A percentile compares a stretch with the other conserved stretches of the same genome.
phyloP scores from a whole-genome alignment of 371 early-diverging fungal genomes.

The Capniomyces stellatus region DNA sequence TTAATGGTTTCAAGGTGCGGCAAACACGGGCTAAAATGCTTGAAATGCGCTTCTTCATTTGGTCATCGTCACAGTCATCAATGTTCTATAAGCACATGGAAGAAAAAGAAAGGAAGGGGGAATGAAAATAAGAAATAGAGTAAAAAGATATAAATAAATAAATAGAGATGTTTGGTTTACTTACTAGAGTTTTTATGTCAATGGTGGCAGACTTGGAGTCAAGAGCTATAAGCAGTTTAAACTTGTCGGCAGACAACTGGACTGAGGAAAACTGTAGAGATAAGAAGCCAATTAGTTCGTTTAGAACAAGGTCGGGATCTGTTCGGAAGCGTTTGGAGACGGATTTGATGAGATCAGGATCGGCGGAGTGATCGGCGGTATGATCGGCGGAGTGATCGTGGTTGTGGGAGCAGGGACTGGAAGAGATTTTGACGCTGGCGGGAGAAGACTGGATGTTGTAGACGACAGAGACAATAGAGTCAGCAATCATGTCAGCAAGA shows the following conservation, averaged over 20 bases:
- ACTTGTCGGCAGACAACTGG: neutral
- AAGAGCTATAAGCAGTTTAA: neutral
- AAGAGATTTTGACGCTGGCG: slow-evolving; percentile 61
- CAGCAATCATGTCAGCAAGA: slow-evolving; percentile 90
- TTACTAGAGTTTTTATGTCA: neutral
- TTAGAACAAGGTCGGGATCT: neutral
- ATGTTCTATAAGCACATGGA: neutral
- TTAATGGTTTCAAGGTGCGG: slow-evolving; percentile 17
- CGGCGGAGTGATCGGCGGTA: too few relatives aligned
- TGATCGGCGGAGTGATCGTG: too few relatives aligned
- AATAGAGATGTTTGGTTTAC: too few relatives aligned
- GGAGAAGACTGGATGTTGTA: slow-evolving; percentile 72
- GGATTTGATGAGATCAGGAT: too few relatives aligned
- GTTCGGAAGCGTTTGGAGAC: neutral
- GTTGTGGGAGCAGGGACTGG: neutral
- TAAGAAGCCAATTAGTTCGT: neutral
- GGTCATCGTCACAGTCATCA: neutral
- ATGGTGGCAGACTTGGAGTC: neutral
- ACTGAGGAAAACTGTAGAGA: neutral
- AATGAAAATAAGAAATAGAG: too few relatives aligned
- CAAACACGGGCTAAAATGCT: slow-evolving; percentile 14
- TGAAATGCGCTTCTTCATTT: slow-evolving; percentile 7
- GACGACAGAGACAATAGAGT: slow-evolving; percentile 74
- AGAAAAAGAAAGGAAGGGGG: neutral
- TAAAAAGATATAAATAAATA: too few relatives aligned